A percentile compares a stretch with the other conserved stretches of the same genome.
phyloP scores from a whole-genome alignment of 495 filamentous ascomycete genomes.

The Penicillium cosmopolitanum region DNA sequence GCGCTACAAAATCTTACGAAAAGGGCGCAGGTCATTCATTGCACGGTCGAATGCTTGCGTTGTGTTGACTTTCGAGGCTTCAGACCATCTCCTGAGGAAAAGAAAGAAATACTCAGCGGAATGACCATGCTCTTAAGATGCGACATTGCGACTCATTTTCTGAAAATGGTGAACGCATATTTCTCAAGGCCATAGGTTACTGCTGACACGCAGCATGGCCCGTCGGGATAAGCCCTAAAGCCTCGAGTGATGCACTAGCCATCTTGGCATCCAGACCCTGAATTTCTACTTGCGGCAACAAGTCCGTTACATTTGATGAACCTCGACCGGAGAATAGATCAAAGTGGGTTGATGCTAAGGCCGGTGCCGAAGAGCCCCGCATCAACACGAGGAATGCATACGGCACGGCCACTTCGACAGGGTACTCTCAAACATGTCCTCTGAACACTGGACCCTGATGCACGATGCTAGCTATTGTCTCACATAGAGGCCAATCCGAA shows the following conservation, averaged over 20 bases:
- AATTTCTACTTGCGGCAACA: background rate
- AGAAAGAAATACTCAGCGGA: background rate
- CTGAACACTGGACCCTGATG: background rate
- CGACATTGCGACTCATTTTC: background rate
- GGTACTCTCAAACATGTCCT: background rate
- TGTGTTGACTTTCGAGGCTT: background rate
- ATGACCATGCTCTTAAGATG: background rate
- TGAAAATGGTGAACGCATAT: background rate
- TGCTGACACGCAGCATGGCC: slow-evolving; percentile 1
- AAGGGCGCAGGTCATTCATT: background rate
- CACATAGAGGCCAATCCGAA: background rate
- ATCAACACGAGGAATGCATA: slow-evolving; percentile 5
- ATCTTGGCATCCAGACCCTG: background rate
- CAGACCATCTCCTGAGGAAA: background rate
- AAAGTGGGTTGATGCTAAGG: background rate
- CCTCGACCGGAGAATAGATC: background rate
- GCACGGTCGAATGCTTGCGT: slow-evolving; percentile 4
- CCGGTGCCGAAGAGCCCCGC: background rate
- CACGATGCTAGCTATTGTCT: slow-evolving; percentile 1
- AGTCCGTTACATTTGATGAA: background rate
- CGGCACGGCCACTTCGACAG: background rate
- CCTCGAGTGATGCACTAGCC: background rate
- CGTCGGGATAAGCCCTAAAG: background rate
- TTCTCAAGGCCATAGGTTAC: background rate
- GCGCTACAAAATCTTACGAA: background rate